Evolutionary conservation across 106 monocot genomes (phyloP), one percentile per base, ranked within the genome.

Genomic region (Gastrodia elata): DNA sequence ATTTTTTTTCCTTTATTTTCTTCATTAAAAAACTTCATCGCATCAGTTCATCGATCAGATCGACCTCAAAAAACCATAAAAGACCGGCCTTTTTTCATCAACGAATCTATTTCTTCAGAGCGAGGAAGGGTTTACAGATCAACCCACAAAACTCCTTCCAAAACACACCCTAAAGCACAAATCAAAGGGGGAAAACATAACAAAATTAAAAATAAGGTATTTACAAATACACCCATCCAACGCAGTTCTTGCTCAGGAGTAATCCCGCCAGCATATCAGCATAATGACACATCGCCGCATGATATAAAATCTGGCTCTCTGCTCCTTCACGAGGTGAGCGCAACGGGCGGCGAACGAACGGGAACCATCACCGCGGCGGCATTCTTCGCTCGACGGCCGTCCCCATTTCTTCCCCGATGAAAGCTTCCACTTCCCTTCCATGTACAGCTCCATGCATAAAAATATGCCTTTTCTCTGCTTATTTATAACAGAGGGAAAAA

Each of bases 251-350:
- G n/a, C n/a, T 49, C 48, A 77, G 34, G 77, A 41, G 48, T 78
- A 78, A 37, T 78, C 78, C 6, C 78, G 61, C 78, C 78, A 78
- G 41, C 78, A 78, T 5, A 78, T 72, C 35, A 78, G 78, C 78
- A 78, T 85, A 76, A 76, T 79, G 38, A 85, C 85, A 64, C 85
- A 85, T 10, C 85, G 79, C 27, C 85, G 73, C 73, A 85, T 57
- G 72, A 85, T 85, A 76, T 85, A 85, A 76, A 85, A 85, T 39
- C 71, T 71, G 34, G 85, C 85, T 1, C 85, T 78, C 48, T 79
- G 85, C 69, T 85, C 85, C 49, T 82, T 85, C 2, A 79, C 82
- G 14, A 85, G 69, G 1, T 76, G 71, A 4, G 76, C 78, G 64
- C 85, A 85, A 15, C 82, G 72, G 15, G 76, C 41, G 14, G 82